Evolutionary conservation across 257 asterid genomes (phyloP).

Genomic region (Striga asiatica): DNA sequence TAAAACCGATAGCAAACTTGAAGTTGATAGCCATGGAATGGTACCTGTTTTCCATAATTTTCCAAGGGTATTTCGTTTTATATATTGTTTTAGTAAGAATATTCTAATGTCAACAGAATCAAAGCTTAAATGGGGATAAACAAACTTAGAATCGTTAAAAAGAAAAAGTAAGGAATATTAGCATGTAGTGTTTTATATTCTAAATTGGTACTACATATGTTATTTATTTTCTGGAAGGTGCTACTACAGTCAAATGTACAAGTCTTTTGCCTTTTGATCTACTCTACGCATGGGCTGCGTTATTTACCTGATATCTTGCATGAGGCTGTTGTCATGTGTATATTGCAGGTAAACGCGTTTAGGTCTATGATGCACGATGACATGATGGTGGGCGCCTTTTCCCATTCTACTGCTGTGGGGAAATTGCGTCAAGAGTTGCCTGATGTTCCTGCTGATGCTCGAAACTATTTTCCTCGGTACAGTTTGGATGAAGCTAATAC

Average conservation of each 20-base stretch:
- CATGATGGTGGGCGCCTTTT: slow-evolving; percentile 95
- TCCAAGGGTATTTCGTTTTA: not conserved
- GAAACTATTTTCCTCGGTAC: slow-evolving; percentile 67
- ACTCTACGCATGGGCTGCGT: too few relatives aligned
- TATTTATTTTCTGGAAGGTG: too few relatives aligned
- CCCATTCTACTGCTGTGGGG: slow-evolving; percentile 95
- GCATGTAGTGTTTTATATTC: too few relatives aligned
- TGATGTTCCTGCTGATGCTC: slow-evolving; percentile 73
- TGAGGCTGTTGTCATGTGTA: slow-evolving; percentile 7
- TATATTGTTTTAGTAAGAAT: not conserved
- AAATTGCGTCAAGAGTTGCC: slow-evolving; percentile 83
- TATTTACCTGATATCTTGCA: not conserved
- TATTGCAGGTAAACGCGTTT: slow-evolving; percentile 75
- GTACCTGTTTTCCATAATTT: not conserved
- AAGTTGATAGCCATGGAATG: not conserved
- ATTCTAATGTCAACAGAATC: not conserved
- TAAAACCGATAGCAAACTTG: not conserved
- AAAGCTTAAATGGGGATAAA: not conserved
- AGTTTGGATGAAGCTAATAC: slow-evolving; percentile 75
- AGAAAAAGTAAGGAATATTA: too few relatives aligned
- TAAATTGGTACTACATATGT: too few relatives aligned
- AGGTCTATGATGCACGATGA: slow-evolving; percentile 82
- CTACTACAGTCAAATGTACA: too few relatives aligned
- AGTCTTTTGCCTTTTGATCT: too few relatives aligned
- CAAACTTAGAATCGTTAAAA: too few relatives aligned